These are phyloP conservation scores for Sporothrix phasma DNA, from an alignment of 2,329 filamentous ascomycete species.

Conservation along the genomic window DNA sequence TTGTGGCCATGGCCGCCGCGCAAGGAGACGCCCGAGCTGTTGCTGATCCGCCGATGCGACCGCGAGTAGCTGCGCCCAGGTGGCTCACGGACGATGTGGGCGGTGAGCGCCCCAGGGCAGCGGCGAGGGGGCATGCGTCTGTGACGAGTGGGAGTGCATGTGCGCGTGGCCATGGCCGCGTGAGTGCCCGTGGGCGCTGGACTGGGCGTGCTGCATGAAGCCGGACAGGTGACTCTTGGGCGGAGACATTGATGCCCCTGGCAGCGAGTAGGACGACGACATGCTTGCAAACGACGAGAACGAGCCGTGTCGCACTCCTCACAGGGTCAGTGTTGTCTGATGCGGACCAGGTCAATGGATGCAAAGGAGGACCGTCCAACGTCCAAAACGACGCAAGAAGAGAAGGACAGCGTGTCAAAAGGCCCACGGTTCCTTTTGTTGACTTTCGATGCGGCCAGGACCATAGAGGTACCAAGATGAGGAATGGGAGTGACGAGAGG, in stretches of 20 bases:
- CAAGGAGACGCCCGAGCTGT: conserved; percentile 19
- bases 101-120: conserved; percentile 30
- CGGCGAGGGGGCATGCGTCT: conserved; percentile 30
- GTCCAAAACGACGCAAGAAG: not conserved
- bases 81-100: conserved; percentile 19
- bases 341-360: not conserved
- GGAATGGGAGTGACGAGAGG: not conserved
- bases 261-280: conserved; percentile 41
- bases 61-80: conserved; percentile 8
- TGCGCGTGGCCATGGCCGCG: conserved; percentile 22
- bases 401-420: not conserved
- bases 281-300: conserved; percentile 29
- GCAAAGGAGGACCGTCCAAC: not conserved
- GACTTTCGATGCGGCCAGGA: not conserved
- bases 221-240: conserved; percentile 30
- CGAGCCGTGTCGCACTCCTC: not conserved
- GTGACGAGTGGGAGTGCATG: conserved; percentile 24
- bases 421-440: not conserved
- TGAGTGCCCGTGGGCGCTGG: conserved; percentile 24
- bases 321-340: not conserved
- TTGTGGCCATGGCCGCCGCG: conserved; percentile 24
- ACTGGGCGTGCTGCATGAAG: conserved; percentile 25
- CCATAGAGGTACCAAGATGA: not conserved
- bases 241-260: conserved; percentile 38
- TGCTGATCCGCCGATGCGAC: conserved; percentile 18